Base-by-base conservation (phyloP, 305 asterid genomes). In the Fraxinus xanthoxyloides region DNA sequence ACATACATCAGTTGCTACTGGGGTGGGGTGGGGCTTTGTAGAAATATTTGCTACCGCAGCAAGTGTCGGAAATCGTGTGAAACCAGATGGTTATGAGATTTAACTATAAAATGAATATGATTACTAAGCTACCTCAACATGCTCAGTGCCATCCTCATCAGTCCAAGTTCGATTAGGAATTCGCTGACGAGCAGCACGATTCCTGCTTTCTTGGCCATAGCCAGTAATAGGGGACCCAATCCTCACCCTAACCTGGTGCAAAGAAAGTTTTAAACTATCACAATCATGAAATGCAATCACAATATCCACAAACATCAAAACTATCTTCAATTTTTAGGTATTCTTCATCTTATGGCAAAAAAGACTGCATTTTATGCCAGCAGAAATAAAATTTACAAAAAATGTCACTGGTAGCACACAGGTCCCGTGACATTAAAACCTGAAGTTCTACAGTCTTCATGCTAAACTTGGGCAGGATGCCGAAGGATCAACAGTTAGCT, bases 141-240 rank as follows among this genome's bases (percentile, higher is more conserved):
- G 94, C 88, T 89, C 91, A 32, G 80, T 82, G 28, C 90, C 89
- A n/a, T 91, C 90, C 82, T 91, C 89, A 69, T 90, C 93, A 2
- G 88, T 89, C 94, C 92, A 89, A 19, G 65, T 73, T 81, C 85
- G 87, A 82, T 88, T 87, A 13, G 90, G 90, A 73, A 91, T 87
- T 56, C 93, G 88, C 80, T 91, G 92, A 76, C 94, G 91, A 76
- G 90, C 92, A 26, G 92, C 91, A 54, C 94, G 94, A 76, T 91
- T 89, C 85, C 88, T 84, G 79, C 90, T 89, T 79, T 89, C 94
- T 70, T 91, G 88, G 77, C 95, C 95, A 80, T 90, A 91, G 28
- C 95, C 93, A 13, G 90, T 91, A 69, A 91, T 85, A 36, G 92
- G 93, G 32, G 93, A 84, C 77, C 93, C 93, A 78, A 90, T 91